Evolutionary conservation across 768 basidiomycete genomes (phyloP).

Genomic region (Boletus pseudo-olivaceus): DNA sequence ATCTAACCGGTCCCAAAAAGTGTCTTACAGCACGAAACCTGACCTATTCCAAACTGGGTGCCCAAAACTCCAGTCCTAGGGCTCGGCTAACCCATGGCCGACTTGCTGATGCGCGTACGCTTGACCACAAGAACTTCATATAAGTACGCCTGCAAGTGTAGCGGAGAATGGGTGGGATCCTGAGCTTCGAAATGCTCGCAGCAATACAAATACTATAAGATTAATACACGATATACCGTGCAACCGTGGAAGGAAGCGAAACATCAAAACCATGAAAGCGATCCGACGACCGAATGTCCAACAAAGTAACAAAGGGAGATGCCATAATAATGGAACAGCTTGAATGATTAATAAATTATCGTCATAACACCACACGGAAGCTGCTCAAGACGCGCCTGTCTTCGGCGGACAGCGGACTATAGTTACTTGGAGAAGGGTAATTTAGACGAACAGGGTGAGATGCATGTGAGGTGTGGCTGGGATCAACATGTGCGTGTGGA

Average conservation of each 20-base stretch:
- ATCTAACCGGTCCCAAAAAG: too few relatives aligned
- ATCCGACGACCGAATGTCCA: neutral
- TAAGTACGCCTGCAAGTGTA: neutral
- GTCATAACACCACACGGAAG: conserved; percentile 50
- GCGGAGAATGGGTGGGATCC: neutral
- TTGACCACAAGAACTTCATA: neutral
- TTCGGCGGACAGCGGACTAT: conserved; percentile 48
- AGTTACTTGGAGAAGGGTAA: conserved; percentile 26
- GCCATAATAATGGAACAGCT: conserved; percentile 1
- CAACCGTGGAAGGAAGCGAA: conserved; percentile 2
- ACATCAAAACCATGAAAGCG: neutral
- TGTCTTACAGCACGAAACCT: too few relatives aligned
- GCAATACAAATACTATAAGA: neutral
- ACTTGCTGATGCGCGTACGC: too few relatives aligned
- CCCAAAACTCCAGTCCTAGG: too few relatives aligned
- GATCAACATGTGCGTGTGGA: conserved; percentile 3
- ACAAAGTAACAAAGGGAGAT: neutral
- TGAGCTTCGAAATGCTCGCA: neutral
- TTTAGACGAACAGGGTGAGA: conserved; percentile 18
- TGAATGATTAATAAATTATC: neutral
- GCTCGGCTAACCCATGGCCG: too few relatives aligned
- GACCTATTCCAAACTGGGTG: too few relatives aligned
- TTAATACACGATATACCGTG: conserved; percentile 1
- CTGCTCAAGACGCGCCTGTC: conserved; percentile 57
- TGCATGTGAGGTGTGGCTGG: neutral